These are phyloP conservation scores for Aspergillus sp. DNA, from an alignment of 2,329 filamentous ascomycete genomes.

Conservation along the genomic window DNA sequence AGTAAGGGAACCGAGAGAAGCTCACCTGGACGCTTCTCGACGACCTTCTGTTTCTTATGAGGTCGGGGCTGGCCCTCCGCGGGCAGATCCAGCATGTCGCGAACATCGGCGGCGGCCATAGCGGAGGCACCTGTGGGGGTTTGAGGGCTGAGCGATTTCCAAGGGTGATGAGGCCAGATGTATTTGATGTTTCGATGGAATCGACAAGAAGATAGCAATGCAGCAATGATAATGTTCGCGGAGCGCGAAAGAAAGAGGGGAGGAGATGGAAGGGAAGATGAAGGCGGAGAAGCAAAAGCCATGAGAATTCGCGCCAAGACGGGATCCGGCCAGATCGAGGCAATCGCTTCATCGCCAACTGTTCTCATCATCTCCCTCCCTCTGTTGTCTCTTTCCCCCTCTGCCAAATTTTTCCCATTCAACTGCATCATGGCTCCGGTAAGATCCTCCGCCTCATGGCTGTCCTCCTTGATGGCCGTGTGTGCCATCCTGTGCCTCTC, in stretches of 20 bases:
- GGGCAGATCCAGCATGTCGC: constrained; percentile 83
- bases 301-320: constrained; percentile 31
- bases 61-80: constrained; percentile 61
- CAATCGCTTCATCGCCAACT: constrained; percentile 11
- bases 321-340: constrained; percentile 28
- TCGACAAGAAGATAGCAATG: background rate
- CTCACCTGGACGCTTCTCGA: constrained; percentile 59
- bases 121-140: background rate
- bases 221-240: background rate
- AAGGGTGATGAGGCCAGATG: background rate
- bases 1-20: constrained; percentile 7
- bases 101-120: constrained; percentile 73
- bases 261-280: constrained; percentile 11
- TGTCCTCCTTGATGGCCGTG: constrained; percentile 56
- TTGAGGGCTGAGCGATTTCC: background rate
- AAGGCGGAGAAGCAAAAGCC: constrained; percentile 6
- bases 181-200: background rate
- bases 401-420: background rate
- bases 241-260: constrained; percentile 18
- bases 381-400: constrained; percentile 7
- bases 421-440: constrained; percentile 37
- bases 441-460: constrained; percentile 40
- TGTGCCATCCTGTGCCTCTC: constrained; percentile 64
- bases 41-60: constrained; percentile 73
- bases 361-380: constrained; percentile 12